Evolutionary conservation across 352 stramenopile genomes (phyloP).

Genomic region (Phytophthora cryptogea): DNA sequence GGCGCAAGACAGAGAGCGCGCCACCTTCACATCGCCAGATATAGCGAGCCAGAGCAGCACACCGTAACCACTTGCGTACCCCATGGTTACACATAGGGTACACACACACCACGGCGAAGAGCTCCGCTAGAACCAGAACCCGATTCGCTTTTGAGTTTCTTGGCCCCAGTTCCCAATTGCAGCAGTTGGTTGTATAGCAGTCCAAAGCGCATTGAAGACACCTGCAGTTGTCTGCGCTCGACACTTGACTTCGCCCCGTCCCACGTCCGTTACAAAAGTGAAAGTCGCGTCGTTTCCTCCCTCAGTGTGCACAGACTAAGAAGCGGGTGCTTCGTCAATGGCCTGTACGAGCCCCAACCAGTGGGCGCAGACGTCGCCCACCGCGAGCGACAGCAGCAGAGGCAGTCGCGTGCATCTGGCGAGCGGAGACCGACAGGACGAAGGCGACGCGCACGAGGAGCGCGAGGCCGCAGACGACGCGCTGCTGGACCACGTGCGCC

Average conservation of each 20-base stretch:
- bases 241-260: background rate
- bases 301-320: constrained; percentile 16
- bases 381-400: constrained; percentile 19
- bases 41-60: constrained; percentile 16
- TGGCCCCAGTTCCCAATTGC: background rate
- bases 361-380: constrained; percentile 19
- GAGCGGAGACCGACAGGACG: constrained; percentile 12
- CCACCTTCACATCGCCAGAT: constrained; percentile 26
- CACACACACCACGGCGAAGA: background rate
- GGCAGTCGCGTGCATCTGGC: constrained; percentile 10
- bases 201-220: constrained; percentile 17
- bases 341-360: constrained; percentile 30
- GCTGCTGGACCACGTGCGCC: constrained; percentile 37
- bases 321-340: constrained; percentile 16
- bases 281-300: background rate
- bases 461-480: constrained; percentile 4
- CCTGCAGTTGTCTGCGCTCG: background rate
- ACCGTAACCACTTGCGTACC: background rate
- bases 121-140: constrained; percentile 14
- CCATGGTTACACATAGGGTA: background rate
- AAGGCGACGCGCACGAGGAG: constrained; percentile 4
- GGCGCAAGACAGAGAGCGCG: constrained; percentile 1
- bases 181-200: background rate
- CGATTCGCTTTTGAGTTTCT: too few relatives aligned
- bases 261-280: background rate